These are phyloP conservation scores for Fereydounia khargensis DNA, from an alignment of 1,284 basidiomycete genomes.

Conservation along the genomic window DNA sequence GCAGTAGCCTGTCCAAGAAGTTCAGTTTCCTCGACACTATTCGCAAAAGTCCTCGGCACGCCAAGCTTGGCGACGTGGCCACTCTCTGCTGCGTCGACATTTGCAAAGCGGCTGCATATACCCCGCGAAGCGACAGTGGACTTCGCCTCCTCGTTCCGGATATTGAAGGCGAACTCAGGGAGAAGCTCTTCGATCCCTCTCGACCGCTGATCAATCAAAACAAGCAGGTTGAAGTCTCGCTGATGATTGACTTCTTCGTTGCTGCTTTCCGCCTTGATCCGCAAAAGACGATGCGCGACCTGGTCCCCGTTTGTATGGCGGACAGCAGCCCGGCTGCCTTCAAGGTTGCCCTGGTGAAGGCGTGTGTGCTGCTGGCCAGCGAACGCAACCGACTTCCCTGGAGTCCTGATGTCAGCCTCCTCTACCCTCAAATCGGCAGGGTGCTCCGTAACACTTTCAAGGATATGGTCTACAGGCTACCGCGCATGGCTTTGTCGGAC, in stretches of 20 bases:
- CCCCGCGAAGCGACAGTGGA: conserved; percentile 65
- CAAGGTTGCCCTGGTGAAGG: conserved; percentile 43
- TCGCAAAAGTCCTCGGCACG: conserved; percentile 41
- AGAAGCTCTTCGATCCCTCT: conserved; percentile 46
- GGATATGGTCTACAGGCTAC: conserved; percentile 22
- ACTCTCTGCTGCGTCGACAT: conserved; percentile 77
- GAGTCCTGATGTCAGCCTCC: conserved; percentile 30
- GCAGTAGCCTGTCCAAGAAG: conserved; percentile 59
- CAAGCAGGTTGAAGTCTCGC: conserved; percentile 39
- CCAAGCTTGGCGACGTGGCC: conserved; percentile 64
- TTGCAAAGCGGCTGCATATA: conserved; percentile 73
- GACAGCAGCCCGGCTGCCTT: conserved; percentile 36
- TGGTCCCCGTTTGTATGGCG: conserved; percentile 40
- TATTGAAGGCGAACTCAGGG: conserved; percentile 42
- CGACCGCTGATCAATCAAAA: conserved; percentile 30
- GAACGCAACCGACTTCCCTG: conserved; percentile 35
- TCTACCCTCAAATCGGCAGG: conserved; percentile 39
- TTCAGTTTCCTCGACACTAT: conserved; percentile 59
- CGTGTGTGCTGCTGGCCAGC: conserved; percentile 36
- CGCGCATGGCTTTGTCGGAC: too few relatives aligned
- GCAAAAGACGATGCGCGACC: conserved; percentile 29
- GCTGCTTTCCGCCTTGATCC: conserved; percentile 53
- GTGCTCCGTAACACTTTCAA: conserved; percentile 35
- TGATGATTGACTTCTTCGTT: conserved; percentile 51
- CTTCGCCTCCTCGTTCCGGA: conserved; percentile 65